phyloP scores from a whole-genome alignment of 345 rosid species.

The Corchorus olitorius region DNA sequence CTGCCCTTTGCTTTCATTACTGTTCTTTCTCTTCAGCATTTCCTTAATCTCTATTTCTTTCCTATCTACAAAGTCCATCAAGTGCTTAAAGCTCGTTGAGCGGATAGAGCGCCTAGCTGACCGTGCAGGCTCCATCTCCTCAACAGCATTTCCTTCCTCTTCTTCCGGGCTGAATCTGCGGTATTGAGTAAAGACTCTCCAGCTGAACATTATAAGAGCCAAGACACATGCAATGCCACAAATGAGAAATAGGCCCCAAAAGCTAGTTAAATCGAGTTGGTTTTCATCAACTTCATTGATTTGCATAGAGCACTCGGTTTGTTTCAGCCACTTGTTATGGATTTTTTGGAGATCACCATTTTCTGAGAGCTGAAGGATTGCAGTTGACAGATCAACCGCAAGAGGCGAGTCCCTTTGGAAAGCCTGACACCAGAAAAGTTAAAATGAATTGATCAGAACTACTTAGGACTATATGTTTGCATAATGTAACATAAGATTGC shows the following conservation, averaged over 20 bases:
- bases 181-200: conserved; percentile 56
- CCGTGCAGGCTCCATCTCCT: conserved; percentile 52
- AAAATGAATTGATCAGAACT: conserved; percentile 1
- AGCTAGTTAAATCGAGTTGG: conserved; percentile 66
- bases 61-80: conserved; percentile 60
- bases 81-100: conserved; percentile 50
- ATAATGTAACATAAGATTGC: neutral
- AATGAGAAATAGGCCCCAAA: conserved; percentile 91
- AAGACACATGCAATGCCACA: conserved; percentile 65
- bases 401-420: conserved; percentile 94
- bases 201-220: conserved; percentile 58
- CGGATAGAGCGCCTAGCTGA: conserved; percentile 34
- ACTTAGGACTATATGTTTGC: neutral
- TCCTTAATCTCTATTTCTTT: conserved; percentile 58
- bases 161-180: conserved; percentile 50
- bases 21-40: conserved; percentile 52
- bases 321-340: conserved; percentile 76
- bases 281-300: conserved; percentile 31
- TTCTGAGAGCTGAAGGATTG: conserved; percentile 85
- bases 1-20: conserved; percentile 34
- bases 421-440: conserved; percentile 48
- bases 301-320: conserved; percentile 46
- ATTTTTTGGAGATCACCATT: conserved; percentile 79
- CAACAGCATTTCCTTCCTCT: conserved; percentile 30
- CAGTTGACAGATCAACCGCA: conserved; percentile 85